A percentile compares a stretch with the other conserved stretches of the same genome.
These are phyloP conservation scores for Entomortierella lignicola DNA, from an alignment of 192 early-diverging fungal species.

Conservation along the genomic window DNA sequence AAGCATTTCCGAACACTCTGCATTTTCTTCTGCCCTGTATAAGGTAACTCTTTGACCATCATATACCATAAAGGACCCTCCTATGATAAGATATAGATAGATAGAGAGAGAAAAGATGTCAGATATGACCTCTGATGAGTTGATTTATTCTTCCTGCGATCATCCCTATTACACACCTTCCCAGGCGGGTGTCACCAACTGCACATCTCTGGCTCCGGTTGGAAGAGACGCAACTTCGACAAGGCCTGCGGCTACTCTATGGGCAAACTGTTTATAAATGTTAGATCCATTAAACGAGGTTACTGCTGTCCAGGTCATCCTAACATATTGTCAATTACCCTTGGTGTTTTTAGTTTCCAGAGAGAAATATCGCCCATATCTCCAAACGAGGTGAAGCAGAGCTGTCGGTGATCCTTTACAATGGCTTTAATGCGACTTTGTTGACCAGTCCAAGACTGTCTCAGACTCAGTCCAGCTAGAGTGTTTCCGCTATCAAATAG, in stretches of 20 bases:
- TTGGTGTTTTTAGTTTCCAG: conserved; percentile 62
- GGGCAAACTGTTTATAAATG: conserved; percentile 37
- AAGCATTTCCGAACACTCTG: conserved; percentile 25
- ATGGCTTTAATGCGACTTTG: conserved; percentile 59
- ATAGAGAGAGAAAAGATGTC: not conserved
- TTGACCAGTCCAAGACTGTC: conserved; percentile 78
- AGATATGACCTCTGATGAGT: not conserved
- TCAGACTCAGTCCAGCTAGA: conserved; percentile 64
- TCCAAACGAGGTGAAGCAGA: conserved; percentile 61
- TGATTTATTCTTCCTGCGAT: too few relatives aligned
- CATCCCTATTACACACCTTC: conserved; percentile 23
- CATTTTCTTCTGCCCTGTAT: conserved; percentile 25
- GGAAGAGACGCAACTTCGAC: conserved; percentile 47
- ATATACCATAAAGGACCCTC: conserved; percentile 51
- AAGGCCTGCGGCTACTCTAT: conserved; percentile 50
- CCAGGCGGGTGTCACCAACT: conserved; percentile 48
- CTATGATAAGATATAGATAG: conserved; percentile 10
- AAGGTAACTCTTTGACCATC: conserved; percentile 38
- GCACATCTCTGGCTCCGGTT: conserved; percentile 29
- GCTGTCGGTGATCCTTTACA: conserved; percentile 52
- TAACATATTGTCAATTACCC: conserved; percentile 50
- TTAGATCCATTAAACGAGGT: not conserved
- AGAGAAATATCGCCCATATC: conserved; percentile 64
- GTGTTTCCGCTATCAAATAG: conserved; percentile 75
- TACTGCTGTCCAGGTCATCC: not conserved